Evolutionary conservation across 2,329 filamentous ascomycete species (phyloP).

Genomic region (Talaromyces verruculosus): DNA sequence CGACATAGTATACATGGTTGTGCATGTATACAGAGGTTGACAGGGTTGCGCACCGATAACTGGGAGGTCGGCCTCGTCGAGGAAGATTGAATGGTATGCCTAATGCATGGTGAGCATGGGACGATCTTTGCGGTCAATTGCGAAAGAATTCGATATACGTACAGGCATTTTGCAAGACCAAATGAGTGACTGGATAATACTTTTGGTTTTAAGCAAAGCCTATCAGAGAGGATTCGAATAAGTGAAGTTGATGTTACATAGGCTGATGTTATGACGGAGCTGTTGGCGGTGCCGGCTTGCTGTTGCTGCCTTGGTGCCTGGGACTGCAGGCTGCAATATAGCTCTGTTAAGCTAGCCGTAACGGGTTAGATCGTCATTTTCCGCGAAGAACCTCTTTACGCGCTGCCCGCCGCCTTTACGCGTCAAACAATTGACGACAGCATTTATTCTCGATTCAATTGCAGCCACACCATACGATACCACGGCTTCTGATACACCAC

Average conservation of each 20-base stretch:
- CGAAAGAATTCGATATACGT: background rate
- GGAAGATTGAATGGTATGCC: conserved; percentile 98
- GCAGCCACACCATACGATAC: background rate
- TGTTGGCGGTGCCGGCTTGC: conserved; percentile 23
- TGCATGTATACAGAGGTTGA: background rate
- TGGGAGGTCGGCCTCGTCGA: conserved; percentile 70
- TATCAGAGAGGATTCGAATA: background rate
- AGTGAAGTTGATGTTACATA: background rate
- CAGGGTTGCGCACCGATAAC: conserved; percentile 54
- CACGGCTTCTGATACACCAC: background rate
- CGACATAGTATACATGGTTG: too few species aligned
- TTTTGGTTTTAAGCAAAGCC: background rate
- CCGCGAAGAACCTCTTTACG: conserved; percentile 45
- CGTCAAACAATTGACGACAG: conserved; percentile 26
- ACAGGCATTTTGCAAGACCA: conserved; percentile 16
- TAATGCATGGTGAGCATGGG: conserved; percentile 38
- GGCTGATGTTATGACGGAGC: conserved; percentile 20
- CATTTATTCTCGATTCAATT: background rate
- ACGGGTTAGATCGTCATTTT: conserved; percentile 34
- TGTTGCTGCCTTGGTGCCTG: conserved; percentile 11
- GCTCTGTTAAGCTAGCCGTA: background rate
- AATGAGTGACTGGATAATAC: background rate
- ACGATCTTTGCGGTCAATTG: background rate
- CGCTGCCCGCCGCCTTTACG: conserved; percentile 31
- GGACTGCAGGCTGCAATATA: background rate